Evolutionary conservation across 345 rosid genomes (phyloP), one percentile per base, ranked within the genome.

Genomic region (Linum lewisii): DNA sequence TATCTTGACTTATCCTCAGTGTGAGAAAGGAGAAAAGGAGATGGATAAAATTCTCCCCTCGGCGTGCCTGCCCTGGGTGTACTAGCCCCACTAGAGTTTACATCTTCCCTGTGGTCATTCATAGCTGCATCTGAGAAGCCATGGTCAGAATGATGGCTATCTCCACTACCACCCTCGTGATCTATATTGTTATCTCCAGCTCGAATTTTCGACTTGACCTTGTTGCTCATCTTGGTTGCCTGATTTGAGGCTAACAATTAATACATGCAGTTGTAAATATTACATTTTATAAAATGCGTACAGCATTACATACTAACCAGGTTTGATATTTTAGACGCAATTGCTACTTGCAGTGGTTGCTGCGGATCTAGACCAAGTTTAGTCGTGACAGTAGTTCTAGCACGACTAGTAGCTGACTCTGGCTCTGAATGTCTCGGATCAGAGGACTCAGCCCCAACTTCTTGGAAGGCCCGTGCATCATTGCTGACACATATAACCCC

Each of bases 31-130:
- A 88, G 84, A 66, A 87, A 87, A 51, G 86, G 77, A 64, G 80
- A 77, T 18, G 66, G 81, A 61, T 74, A 63, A 54, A 72, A 54
- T 69, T 81, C 90, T 59, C 91, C 99, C 71, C 95, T 81, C 19
- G 99, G 96, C 45, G 99, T 87, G 72, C 88, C 87, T 63, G 90
- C 88, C 69, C 92, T 79, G 22, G 99, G 96, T 45, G 99, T 87
- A 72, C 90, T 89, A 66, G 90, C 88, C 61, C 92, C 94, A 72
- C 95, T 93, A 16, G 97, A 85, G 57, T 69, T 80, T 24, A 78
- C 94, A 75, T 89, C 91, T 32, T 93, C 99, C 77, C 82, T 84
- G 63, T 77, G 84, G 63, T 88, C 91, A 59, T 70, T 54, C 23
- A 72, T 68, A 63, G 72, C 74, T 24, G 77, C 78, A 63, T 79